Evolutionary conservation across 768 basidiomycete species (phyloP), one percentile per base, ranked within the genome.

Genomic region (Tricholoma flavovirens): DNA sequence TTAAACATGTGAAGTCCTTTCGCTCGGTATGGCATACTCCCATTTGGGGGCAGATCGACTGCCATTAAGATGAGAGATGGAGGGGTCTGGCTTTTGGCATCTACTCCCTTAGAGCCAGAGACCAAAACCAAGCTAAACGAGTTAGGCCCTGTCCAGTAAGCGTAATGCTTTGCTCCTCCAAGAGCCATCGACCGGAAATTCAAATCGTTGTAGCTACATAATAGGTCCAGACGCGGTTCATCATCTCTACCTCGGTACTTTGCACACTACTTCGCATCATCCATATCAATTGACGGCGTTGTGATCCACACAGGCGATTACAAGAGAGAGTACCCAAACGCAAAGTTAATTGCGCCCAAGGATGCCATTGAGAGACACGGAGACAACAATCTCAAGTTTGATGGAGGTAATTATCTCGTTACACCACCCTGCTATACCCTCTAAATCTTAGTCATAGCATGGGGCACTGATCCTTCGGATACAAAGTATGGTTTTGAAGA

Each of bases 1-100:
- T 26, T 2, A 19, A 45, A 35, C 32, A 26, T 33, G 29, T 51
- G 14, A 57, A 84, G 85, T 26, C 83, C 85, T 2, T 88, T 88
- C 63, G 66, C 77, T n/a, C 79, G 87, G 53, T 78, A 77, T 58
- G 79, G 82, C 6, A 22, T 88, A 33, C 55, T 91, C 5, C 87
- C 88, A 8, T 71, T 90, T 35, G 91, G 92, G 0, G 90, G 90
- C 15, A 75, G 92, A 48, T 83, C 87, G 9, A 93, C 90, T 0
- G 91, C 90, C 1, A 74, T 93, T 63, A 83, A 77, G 69, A 74
- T 93, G 26, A 69, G 67, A 42, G 77, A 76, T 35, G 83, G 84
- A 40, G 82, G 78, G 24, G 83, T 93, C 30, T 93, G 87, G 82
- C 77, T 93, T 12, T 75, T 90, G 26, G 90, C 87, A 0, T 90